phyloP scores from a whole-genome alignment of 805 yeast genomes.

The Starmerella stigmatis region DNA sequence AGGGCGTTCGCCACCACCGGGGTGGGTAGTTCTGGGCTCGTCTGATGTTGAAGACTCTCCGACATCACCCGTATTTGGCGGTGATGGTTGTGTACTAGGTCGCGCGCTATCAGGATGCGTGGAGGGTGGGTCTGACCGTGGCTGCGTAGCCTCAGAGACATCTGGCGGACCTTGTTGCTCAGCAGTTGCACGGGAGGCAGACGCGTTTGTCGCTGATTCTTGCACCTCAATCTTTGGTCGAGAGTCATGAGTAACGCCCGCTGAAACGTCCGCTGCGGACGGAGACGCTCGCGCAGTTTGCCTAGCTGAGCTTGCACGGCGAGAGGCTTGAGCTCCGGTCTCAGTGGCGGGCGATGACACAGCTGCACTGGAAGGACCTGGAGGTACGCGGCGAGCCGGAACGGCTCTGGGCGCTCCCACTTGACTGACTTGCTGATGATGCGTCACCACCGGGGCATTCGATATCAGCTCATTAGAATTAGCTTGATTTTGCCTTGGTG shows the following conservation, averaged over 20 bases:
- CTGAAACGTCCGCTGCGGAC: neutral
- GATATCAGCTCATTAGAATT: too few relatives aligned
- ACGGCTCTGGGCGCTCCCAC: neutral
- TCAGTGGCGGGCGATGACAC: neutral
- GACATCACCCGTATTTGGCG: too few relatives aligned
- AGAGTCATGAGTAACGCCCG: neutral
- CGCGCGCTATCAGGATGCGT: too few relatives aligned
- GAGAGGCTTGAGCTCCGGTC: neutral
- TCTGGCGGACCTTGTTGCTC: too few relatives aligned
- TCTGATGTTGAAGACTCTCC: too few relatives aligned
- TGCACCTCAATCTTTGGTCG: neutral
- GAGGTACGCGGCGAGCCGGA: neutral
- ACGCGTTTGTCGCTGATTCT: neutral
- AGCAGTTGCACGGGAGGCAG: neutral
- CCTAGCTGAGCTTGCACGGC: neutral
- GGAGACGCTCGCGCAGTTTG: neutral
- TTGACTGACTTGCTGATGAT: neutral
- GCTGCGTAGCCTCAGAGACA: too few relatives aligned
- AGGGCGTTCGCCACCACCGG: neutral
- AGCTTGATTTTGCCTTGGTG: conserved; percentile 10
- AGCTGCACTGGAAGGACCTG: neutral
- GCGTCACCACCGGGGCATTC: too few relatives aligned
- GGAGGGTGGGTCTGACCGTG: too few relatives aligned
- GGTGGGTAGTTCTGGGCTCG: too few relatives aligned
- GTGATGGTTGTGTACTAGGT: too few relatives aligned